Evolutionary conservation across 192 early-diverging fungal genomes (phyloP), one percentile per base, ranked within the genome.

Genomic region (Entomortierella beljakovae): DNA sequence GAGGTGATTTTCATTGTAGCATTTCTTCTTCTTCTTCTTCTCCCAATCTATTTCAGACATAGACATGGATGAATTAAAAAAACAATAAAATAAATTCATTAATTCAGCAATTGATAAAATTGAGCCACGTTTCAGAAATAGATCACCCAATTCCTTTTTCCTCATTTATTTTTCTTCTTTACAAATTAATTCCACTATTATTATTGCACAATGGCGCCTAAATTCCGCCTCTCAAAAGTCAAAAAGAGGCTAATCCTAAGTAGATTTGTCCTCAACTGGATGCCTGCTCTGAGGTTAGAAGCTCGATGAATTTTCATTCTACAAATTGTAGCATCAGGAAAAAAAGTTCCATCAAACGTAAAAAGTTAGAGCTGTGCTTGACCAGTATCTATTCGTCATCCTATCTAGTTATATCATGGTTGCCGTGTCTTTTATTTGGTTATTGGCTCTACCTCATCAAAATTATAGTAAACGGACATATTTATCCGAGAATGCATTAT

Each of bases 401-500:
- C 23, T 3, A 18, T n/a, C 69, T 50, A 88, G 90, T 75, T 82
- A 85, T 37, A 63, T 88, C 2, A 82, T 94, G 23, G 88, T 88
- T 20, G 49, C 86, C 26, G 84, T 86, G 22, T 90, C 87, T 1
- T 70, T 90, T 23, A 51, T 80, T 42, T 93, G 92, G 92, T 72
- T 93, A 10, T 76, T 93, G 25, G 70, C 86, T 32, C 71, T 94
- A 22, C 92, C 93, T 11, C 82, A 85, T 40, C 83, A 87, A 52
- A 71, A 60, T n/a, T 89, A 91, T 59, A 90, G 85, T 53, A 89
- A 90, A 57, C 37, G 66, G 31, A 90, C 88, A 0, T 94, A 94
- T 71, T 82, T 92, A 32, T 93, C 92, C 0, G 93, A 94, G 71
- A 94, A 93, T 62, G 93, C 93, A 6, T 84, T 94, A 64, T 76